A percentile compares a stretch with the other conserved stretches of the same genome.
phyloP scores from a whole-genome alignment of 2,329 filamentous ascomycete species.

The Paramyrothecium sp. region DNA sequence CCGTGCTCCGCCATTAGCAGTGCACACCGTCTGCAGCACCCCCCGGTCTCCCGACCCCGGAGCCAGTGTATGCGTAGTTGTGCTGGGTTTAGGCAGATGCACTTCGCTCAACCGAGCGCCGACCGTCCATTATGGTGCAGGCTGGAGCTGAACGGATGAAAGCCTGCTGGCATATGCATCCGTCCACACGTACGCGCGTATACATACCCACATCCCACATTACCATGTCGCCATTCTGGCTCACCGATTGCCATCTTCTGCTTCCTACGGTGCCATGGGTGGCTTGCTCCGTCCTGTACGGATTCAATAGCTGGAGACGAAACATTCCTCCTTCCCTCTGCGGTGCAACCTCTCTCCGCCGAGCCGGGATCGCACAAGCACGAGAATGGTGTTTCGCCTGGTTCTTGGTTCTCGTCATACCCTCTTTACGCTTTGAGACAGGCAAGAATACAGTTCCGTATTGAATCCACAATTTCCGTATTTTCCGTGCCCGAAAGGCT shows the following conservation, averaged over 20 bases:
- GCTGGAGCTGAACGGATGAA: not conserved
- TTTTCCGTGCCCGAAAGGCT: too few species aligned
- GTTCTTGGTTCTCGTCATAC: not conserved
- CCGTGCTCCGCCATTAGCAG: not conserved
- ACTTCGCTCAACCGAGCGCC: not conserved
- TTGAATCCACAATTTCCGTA: too few species aligned
- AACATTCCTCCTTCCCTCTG: not conserved
- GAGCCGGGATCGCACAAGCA: not conserved
- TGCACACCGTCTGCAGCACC: not conserved
- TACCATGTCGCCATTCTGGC: too few species aligned
- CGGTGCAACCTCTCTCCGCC: not conserved
- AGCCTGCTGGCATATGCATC: too few species aligned
- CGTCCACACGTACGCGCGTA: too few species aligned
- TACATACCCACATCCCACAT: too few species aligned
- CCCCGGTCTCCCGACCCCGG: too few species aligned
- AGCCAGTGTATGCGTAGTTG: not conserved
- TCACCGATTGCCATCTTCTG: too few species aligned
- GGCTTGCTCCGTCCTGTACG: not conserved
- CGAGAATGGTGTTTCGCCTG: not conserved
- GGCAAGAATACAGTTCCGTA: too few species aligned
- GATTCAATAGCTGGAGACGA: not conserved
- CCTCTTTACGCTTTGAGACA: too few species aligned
- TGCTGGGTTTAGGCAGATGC: not conserved
- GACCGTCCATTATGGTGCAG: not conserved
- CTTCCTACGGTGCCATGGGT: too few species aligned